Percentiles rank a stretch among this genome's conserved stretches.
These are phyloP conservation scores for Sanghuangporus weigelae DNA, from an alignment of 1,284 basidiomycete species.

Conservation along the genomic window DNA sequence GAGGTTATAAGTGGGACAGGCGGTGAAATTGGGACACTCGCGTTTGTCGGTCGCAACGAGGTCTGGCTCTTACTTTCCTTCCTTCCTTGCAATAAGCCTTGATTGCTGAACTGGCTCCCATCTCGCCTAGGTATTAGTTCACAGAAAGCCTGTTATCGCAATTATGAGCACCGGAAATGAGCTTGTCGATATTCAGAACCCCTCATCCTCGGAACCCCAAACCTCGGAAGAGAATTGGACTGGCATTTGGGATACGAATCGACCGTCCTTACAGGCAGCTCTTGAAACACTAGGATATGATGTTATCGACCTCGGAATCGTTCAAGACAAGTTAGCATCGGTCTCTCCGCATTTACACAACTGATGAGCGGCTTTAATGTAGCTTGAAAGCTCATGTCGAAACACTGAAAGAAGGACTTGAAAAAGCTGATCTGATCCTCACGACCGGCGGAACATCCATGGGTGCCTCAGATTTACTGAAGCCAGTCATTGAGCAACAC, in stretches of 20 bases:
- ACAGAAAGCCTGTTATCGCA: slow-evolving; percentile 70
- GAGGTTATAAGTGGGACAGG: slow-evolving; percentile 60
- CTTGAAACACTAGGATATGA: slow-evolving; percentile 70
- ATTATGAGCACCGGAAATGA: slow-evolving; percentile 86
- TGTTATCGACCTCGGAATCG: slow-evolving; percentile 80
- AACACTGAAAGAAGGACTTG: slow-evolving; percentile 52
- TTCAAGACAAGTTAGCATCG: slow-evolving; percentile 57
- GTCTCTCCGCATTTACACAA: background rate
- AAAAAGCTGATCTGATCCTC: slow-evolving; percentile 66
- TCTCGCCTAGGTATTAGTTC: slow-evolving; percentile 52
- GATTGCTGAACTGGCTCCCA: background rate
- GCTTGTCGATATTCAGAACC: slow-evolving; percentile 45
- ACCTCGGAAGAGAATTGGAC: slow-evolving; percentile 47
- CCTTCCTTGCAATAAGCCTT: background rate
- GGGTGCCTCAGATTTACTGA: slow-evolving; percentile 82
- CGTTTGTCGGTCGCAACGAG: slow-evolving; percentile 71
- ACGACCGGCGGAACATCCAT: slow-evolving; percentile 90
- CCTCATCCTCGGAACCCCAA: background rate
- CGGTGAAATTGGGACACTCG: slow-evolving; percentile 82
- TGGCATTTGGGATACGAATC: slow-evolving; percentile 79
- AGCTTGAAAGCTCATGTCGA: slow-evolving; percentile 60
- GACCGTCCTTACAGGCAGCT: slow-evolving; percentile 69
- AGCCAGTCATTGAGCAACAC: slow-evolving; percentile 80
- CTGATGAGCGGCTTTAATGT: background rate
- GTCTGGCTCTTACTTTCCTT: slow-evolving; percentile 33